Evolutionary conservation across 176 grass and related monocot genomes (phyloP).

Genomic region (Hyparrhenia diplandra): DNA sequence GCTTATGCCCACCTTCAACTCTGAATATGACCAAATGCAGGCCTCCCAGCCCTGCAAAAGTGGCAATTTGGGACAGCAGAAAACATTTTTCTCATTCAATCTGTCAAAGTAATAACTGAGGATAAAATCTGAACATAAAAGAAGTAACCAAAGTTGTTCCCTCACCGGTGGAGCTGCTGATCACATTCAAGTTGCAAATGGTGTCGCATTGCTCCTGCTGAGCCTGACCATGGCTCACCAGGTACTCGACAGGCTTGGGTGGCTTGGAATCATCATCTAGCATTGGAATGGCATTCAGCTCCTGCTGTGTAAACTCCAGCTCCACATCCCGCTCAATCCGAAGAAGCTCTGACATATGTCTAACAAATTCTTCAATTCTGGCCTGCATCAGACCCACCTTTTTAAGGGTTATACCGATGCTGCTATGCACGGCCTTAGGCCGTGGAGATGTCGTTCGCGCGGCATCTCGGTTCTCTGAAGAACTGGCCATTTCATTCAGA

Average conservation of each 20-base stretch:
- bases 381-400: slow-evolving; percentile 63
- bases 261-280: slow-evolving; percentile 41
- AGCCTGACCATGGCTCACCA: slow-evolving; percentile 81
- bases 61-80: not conserved
- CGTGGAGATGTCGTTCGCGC: slow-evolving; percentile 43
- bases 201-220: slow-evolving; percentile 95
- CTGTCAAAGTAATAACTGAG: not conserved
- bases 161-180: slow-evolving; percentile 93
- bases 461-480: slow-evolving; percentile 44
- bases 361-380: slow-evolving; percentile 80
- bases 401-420: slow-evolving; percentile 65
- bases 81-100: not conserved
- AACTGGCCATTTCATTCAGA: slow-evolving; percentile 71
- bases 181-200: slow-evolving; percentile 82
- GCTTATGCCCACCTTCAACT: slow-evolving; percentile 83
- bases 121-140: slow-evolving; percentile 3
- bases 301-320: slow-evolving; percentile 89
- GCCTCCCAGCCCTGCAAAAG: slow-evolving; percentile 64
- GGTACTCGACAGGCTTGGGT: slow-evolving; percentile 71
- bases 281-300: slow-evolving; percentile 74
- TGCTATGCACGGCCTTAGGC: slow-evolving; percentile 48
- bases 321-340: slow-evolving; percentile 75
- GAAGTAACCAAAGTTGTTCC: not conserved
- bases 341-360: slow-evolving; percentile 74
- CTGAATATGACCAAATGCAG: slow-evolving; percentile 88